Evolutionary conservation across 2,329 filamentous ascomycete genomes (phyloP), one percentile per base, ranked within the genome.

Genomic region (Tolypocladium cylindrosporum): DNA sequence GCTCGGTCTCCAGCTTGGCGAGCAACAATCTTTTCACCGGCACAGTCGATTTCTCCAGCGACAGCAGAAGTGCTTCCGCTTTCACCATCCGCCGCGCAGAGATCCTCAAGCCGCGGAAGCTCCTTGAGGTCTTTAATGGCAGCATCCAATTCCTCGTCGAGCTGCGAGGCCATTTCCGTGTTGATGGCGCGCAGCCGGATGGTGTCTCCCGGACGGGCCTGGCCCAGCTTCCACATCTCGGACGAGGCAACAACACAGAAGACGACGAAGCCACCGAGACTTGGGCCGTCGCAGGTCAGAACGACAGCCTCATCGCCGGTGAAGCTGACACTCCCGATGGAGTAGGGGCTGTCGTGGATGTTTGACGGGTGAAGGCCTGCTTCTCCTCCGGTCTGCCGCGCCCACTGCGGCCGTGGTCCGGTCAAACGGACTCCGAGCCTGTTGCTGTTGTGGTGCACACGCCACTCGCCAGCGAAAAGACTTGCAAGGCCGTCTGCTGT

Each of bases 141-240:
- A 6, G 60, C 10, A 1, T 57, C 58, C 3, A 71, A 60, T 8
- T 59, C 56, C 3, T 53, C 55, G 4, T 69, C 64, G 11, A 71
- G 61, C 13, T 61, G 57, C 4, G 68, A 27, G 1, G 69, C 70
- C 21, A 59, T 60, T 5, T 64, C 61, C 9, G 67, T 62, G 10
- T 55, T 63, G 36, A 74, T 65, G 11, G 69, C 65, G 1, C 62
- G 64, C 40, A 75, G 68, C 0, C 62, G 64, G n/a, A 75, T 66
- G 16, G 61, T 66, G 58, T 76, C 74, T 1, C 75, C 74, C 2
- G 73, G 71, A 9, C 67, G 67, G 16, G 73, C 64, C 58, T 75
- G 74, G 11, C 74, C 75, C 31, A 77, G 60, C 61, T 75, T 75
- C 72, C 72, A 77, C 63, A 76, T 63, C 39, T 76, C 73, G 0